phyloP scores from a whole-genome alignment of 805 yeast genomes.

The Schwanniomyces sp. region DNA sequence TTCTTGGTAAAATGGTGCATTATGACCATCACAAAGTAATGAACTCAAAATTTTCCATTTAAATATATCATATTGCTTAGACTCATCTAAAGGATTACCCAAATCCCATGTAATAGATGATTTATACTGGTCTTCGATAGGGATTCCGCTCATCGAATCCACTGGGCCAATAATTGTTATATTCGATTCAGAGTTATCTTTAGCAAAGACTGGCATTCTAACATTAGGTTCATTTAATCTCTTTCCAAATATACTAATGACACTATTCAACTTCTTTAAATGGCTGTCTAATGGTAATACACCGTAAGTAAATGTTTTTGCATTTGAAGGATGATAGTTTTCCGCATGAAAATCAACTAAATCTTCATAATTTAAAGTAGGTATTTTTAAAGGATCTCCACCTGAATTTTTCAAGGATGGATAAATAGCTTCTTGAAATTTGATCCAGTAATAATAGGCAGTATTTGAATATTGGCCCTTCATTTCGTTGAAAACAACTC shows the following conservation, averaged over 20 bases:
- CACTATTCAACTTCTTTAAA: constrained; percentile 53
- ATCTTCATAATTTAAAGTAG: constrained; percentile 72
- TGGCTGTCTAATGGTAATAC: constrained; percentile 64
- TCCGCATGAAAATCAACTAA: constrained; percentile 70
- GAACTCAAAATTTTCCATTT: constrained; percentile 69
- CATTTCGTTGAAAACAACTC: constrained; percentile 98
- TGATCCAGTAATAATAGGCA: constrained; percentile 79
- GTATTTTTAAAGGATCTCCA: constrained; percentile 85
- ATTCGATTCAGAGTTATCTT: constrained; percentile 13
- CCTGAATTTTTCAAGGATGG: constrained; percentile 89
- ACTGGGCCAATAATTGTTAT: constrained; percentile 63
- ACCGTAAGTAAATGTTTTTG: constrained; percentile 87
- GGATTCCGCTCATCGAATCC: constrained; percentile 53
- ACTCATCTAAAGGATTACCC: constrained; percentile 64
- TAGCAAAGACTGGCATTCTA: constrained; percentile 49
- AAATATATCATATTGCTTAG: constrained; percentile 60
- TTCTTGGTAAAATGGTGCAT: constrained; percentile 85
- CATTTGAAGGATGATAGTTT: constrained; percentile 88
- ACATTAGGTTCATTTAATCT: constrained; percentile 30
- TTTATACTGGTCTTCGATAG: constrained; percentile 74
- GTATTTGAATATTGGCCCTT: constrained; percentile 94
- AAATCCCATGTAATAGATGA: constrained; percentile 86
- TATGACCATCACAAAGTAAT: constrained; percentile 84
- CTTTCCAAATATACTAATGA: constrained; percentile 54
- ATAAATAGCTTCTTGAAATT: constrained; percentile 78